Percentiles rank a stretch among this genome's conserved stretches.
Evolutionary conservation across 192 early-diverging fungal genomes (phyloP).

Genomic region (Paraglomus brasilianum): DNA sequence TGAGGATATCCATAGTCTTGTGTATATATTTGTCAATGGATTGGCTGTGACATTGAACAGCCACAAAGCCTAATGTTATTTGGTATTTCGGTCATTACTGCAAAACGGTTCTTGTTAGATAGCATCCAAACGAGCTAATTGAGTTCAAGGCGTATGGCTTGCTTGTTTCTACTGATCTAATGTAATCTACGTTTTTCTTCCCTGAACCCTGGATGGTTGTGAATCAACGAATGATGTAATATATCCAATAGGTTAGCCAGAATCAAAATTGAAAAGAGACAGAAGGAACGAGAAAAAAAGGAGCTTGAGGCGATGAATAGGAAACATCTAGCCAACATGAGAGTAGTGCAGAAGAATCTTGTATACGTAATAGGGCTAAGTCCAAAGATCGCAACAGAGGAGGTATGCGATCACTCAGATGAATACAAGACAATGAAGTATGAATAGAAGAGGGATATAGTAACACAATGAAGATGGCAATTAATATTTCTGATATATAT

Average conservation of each 20-base stretch:
- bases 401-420: constrained; percentile 67
- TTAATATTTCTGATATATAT: too few relatives aligned
- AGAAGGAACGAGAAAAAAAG: constrained; percentile 88
- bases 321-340: constrained; percentile 79
- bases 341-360: constrained; percentile 96
- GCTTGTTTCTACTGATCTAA: too few relatives aligned
- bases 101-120: background rate
- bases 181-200: too few relatives aligned
- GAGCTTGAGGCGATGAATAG: constrained; percentile 82
- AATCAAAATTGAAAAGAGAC: constrained; percentile 58
- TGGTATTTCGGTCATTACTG: background rate
- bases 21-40: constrained; percentile 24
- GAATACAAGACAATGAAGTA: too few relatives aligned
- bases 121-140: background rate
- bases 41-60: background rate
- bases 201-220: too few relatives aligned
- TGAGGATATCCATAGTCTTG: constrained; percentile 15
- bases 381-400: constrained; percentile 82
- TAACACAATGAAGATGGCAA: constrained; percentile 12
- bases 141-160: too few relatives aligned
- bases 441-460: background rate
- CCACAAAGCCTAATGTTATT: constrained; percentile 21
- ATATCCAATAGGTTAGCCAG: constrained; percentile 43
- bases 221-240: too few relatives aligned
- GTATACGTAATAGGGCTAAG: constrained; percentile 96